Evolutionary conservation across 257 asterid genomes (phyloP).

Genomic region (Phtheirospermum japonicum): DNA sequence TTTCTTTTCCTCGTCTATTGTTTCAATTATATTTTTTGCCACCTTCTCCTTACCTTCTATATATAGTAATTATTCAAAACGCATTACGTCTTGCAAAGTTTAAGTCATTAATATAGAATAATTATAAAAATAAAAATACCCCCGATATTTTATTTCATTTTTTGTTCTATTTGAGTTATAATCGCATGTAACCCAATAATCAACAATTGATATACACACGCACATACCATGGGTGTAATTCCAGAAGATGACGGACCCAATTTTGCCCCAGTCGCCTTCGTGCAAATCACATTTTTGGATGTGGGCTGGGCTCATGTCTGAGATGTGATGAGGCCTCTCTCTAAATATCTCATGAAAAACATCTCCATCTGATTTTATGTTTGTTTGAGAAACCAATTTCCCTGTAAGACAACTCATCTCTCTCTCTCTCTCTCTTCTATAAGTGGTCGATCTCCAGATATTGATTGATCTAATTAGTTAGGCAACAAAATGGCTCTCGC

Average conservation of each 20-base stretch:
- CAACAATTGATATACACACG: too few relatives aligned
- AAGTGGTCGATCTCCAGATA: too few relatives aligned
- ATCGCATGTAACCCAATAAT: too few relatives aligned
- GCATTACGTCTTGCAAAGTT: too few relatives aligned
- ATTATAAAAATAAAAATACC: too few relatives aligned
- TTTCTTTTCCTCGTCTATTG: constrained; percentile 37
- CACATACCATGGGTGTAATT: constrained; percentile 30
- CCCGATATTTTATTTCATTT: too few relatives aligned
- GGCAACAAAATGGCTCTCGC: not conserved
- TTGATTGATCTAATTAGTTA: not conserved
- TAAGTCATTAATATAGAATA: too few relatives aligned
- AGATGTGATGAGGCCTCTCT: constrained; percentile 28
- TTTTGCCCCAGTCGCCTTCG: constrained; percentile 31
- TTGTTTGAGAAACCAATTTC: constrained; percentile 26
- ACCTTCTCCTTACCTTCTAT: constrained; percentile 35
- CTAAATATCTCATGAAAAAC: constrained; percentile 31
- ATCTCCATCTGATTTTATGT: constrained; percentile 31
- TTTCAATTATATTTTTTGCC: constrained; percentile 36
- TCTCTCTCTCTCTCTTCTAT: not conserved
- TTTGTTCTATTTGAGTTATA: too few relatives aligned
- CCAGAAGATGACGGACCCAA: constrained; percentile 34
- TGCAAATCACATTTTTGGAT: constrained; percentile 29
- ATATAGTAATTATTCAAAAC: too few relatives aligned
- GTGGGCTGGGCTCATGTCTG: constrained; percentile 25
- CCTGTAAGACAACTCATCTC: constrained; percentile 11